These are phyloP conservation scores for Coemansia guatemalensis DNA, from an alignment of 192 early-diverging fungal species.

Conservation along the genomic window DNA sequence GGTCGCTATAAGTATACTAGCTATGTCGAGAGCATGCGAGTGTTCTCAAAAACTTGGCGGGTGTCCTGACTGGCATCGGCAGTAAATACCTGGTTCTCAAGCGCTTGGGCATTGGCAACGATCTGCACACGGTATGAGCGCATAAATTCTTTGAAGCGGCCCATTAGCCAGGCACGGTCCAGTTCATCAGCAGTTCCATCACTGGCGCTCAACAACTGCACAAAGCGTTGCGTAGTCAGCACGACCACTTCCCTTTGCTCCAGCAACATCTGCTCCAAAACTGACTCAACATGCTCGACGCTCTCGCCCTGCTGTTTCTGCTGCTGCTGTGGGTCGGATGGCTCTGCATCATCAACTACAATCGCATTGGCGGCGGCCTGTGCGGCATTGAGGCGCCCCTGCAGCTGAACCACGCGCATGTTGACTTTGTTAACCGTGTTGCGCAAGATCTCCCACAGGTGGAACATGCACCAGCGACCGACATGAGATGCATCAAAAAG, in stretches of 20 bases:
- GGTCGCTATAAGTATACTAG: no score
- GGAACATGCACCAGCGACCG: slow-evolving; percentile 55
- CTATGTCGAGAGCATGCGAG: slow-evolving; percentile 21
- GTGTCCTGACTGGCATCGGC: slow-evolving; percentile 37
- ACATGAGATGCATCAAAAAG: slow-evolving; percentile 58
- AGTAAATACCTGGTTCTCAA: slow-evolving; percentile 55
- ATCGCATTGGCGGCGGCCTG: slow-evolving; percentile 36
- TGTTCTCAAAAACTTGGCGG: slow-evolving; percentile 35
- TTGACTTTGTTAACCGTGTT: slow-evolving; percentile 86
- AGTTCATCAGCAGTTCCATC: slow-evolving; percentile 59
- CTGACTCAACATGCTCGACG: slow-evolving; percentile 59
- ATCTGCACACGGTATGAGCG: slow-evolving; percentile 58
- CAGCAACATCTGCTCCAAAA: slow-evolving; percentile 63
- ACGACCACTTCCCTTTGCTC: slow-evolving; percentile 86
- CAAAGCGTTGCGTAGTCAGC: slow-evolving; percentile 67
- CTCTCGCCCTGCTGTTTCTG: slow-evolving; percentile 51
- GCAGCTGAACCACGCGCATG: slow-evolving; percentile 64
- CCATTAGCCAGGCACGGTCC: slow-evolving; percentile 65
- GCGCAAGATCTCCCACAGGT: slow-evolving; percentile 83
- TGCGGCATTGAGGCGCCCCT: slow-evolving; percentile 30
- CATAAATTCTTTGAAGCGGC: slow-evolving; percentile 61
- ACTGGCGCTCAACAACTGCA: slow-evolving; percentile 47
- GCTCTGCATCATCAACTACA: slow-evolving; percentile 14
- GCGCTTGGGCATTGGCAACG: slow-evolving; percentile 39
- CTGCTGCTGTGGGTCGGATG: slow-evolving; percentile 21